Evolutionary conservation across 495 filamentous ascomycete species (phyloP).

Genomic region (Pseudomonodictys pantanalensis): DNA sequence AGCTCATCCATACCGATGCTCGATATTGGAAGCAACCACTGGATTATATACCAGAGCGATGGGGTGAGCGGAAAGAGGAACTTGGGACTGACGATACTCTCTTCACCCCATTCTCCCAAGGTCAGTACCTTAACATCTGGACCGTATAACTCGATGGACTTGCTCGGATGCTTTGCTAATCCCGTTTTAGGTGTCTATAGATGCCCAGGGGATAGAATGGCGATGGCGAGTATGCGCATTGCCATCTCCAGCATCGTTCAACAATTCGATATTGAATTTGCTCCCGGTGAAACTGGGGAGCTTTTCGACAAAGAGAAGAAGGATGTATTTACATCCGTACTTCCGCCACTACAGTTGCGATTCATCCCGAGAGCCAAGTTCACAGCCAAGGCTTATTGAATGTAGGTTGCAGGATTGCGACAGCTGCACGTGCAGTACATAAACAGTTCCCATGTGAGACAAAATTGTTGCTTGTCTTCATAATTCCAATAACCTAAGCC

Average conservation of each 20-base stretch:
- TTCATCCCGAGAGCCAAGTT: slow-evolving; percentile 14
- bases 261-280: slow-evolving; percentile 47
- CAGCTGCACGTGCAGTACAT: no score
- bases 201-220: slow-evolving; percentile 55
- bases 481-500: no score
- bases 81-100: slow-evolving; percentile 47
- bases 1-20: slow-evolving; percentile 37
- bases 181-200: slow-evolving; percentile 37
- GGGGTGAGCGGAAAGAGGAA: slow-evolving; percentile 45
- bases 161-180: no score
- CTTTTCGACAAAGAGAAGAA: slow-evolving; percentile 9
- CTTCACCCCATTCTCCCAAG: slow-evolving; percentile 52
- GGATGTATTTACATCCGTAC: slow-evolving; percentile 12
- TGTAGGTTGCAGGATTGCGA: background rate
- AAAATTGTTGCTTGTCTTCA: no score
- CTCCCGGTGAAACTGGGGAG: slow-evolving; percentile 44
- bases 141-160: no score
- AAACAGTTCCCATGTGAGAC: no score
- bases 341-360: slow-evolving; percentile 16
- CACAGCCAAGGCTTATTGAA: no score
- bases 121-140: no score
- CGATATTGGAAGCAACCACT: slow-evolving; percentile 29
- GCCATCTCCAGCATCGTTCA: slow-evolving; percentile 45
- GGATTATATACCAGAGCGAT: slow-evolving; percentile 57
- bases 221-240: slow-evolving; percentile 50